These are phyloP conservation scores for Gigaspora rosea DNA, from an alignment of 192 early-diverging fungal species.

Conservation along the genomic window DNA sequence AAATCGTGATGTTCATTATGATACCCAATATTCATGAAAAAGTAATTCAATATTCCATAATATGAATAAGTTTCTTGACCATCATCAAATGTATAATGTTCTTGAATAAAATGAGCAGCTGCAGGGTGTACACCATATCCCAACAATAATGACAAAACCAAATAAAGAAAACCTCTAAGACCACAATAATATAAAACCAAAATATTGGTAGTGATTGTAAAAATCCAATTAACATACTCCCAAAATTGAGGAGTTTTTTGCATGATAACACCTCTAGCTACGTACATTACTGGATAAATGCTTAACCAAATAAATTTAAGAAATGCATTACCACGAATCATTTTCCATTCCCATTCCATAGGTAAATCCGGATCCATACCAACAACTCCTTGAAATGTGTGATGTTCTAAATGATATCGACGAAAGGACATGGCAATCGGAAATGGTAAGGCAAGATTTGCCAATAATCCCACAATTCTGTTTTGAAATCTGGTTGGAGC, in stretches of 20 bases:
- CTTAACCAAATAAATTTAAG: constrained; percentile 79
- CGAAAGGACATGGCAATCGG: constrained; percentile 81
- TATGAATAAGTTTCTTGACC: constrained; percentile 97
- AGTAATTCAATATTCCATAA: constrained; percentile 86
- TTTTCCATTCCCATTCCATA: constrained; percentile 78
- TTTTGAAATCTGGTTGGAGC: constrained; percentile 73
- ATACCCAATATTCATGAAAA: constrained; percentile 94
- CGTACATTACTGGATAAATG: constrained; percentile 86
- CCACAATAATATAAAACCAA: constrained; percentile 62
- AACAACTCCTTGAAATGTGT: constrained; percentile 94
- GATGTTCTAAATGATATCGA: constrained; percentile 92
- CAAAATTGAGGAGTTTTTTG: constrained; percentile 71
- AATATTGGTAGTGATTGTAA: constrained; percentile 59
- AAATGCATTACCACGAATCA: constrained; percentile 69
- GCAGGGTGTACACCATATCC: constrained; percentile 90
- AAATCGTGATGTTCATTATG: constrained; percentile 99
- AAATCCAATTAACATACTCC: constrained; percentile 80
- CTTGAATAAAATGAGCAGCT: constrained; percentile 95
- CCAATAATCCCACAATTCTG: constrained; percentile 77
- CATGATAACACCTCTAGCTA: constrained; percentile 70
- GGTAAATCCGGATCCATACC: constrained; percentile 95
- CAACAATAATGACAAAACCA: constrained; percentile 71
- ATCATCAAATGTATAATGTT: constrained; percentile 94
- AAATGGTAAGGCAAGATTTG: constrained; percentile 84
- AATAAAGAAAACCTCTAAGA: constrained; percentile 64